Evolutionary conservation across 192 early-diverging fungal species (phyloP), one percentile per base, ranked within the genome.

Genomic region (Backusella sp.): DNA sequence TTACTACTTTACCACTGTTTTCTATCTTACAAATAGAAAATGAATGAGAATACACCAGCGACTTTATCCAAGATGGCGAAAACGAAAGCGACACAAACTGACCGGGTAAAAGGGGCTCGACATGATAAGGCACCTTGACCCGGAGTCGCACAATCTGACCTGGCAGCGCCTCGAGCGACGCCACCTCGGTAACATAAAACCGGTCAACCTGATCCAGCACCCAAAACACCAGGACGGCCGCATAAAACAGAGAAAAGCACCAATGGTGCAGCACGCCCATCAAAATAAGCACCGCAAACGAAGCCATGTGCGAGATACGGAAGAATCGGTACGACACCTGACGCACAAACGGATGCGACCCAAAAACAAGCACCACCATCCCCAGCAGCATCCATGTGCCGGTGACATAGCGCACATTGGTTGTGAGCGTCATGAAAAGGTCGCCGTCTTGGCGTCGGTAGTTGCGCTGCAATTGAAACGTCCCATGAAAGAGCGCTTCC

Each of bases 11-110:
- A 75, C 62, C 62, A 46, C 32, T n/a, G 8, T 21, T 21, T 14
- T 76, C 77, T 35, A 74, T 44, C 32, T 41, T 44, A 66, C 77
- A 68, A 37, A 79, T 79, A 14, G 77, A 79, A 62, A 79, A 74
- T 2, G 73, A 73, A 44, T 79, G 77, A 41, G 72, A 56, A 41
- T 41, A 69, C 11, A 74, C 8, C 28, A 30, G 46, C 3, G 66
- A 17, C 8, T 32, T 15, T 11, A 74, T 9, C 28, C 46, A 46
- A 30, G 72, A 70, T 0, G 32, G 7, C 6, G 46, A 56, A 46
- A 79, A 69, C 2, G 72, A 73, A 6, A 68, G 21, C 19, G 44
- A 79, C 2, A 46, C 77, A 56, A 74, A 74, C 19, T 73, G 66
- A 0, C 77, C 72, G 12, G 77, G 77, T 1, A 76, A 30, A 30